Base-by-base conservation (phyloP, 2,329 filamentous ascomycete species). In the Atkinsonella hypoxylon region DNA sequence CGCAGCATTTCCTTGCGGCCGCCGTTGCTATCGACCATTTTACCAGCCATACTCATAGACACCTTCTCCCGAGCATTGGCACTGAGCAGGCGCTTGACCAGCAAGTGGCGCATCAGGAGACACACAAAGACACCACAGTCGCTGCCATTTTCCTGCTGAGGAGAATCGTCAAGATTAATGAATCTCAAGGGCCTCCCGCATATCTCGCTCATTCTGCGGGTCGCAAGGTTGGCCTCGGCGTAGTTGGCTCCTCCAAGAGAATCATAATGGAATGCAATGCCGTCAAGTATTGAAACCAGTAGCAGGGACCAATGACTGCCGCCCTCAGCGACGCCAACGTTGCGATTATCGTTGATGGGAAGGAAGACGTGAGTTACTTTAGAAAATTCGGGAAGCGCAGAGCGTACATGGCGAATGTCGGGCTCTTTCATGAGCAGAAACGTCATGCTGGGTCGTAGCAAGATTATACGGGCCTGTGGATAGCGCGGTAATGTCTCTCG, bases 81-180 rank as follows among this genome's bases (percentile, higher is more conserved):
- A 57, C 78, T 80, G 52, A 98, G 71, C 22, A 98, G 74, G 51
- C 87, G 76, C 68, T 89, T 90, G 47, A 96, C 74, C 17, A 98
- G 76, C n/a, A 98, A 71, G 68, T 96, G 87, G 46, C 89, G 82
- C 90, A 98, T 98, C 55, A 91, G 78, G 57, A 97, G 79, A 66
- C 93, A 97, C 3, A 98, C 93, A 65, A 90, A 97, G 1, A 98
- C 88, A 17, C 93, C 93, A 59, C 93, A 98, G 67, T 98, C 93
- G 62, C 81, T 91, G 26, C 86, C 82, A 58, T 97, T 97, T 58
- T 90, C 85, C 66, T 98, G 93, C 61, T 94, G 86, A 0, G 93
- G 93, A 10, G 82, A 85, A 62, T 97, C 91, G 0, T 84, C 75
- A 50, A 98, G 76, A 64, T 91, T 82, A 61, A 90, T 79, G 63